Conservation (phyloP, 495 filamentous ascomycete species). For the Apodospora peruviana region DNA sequence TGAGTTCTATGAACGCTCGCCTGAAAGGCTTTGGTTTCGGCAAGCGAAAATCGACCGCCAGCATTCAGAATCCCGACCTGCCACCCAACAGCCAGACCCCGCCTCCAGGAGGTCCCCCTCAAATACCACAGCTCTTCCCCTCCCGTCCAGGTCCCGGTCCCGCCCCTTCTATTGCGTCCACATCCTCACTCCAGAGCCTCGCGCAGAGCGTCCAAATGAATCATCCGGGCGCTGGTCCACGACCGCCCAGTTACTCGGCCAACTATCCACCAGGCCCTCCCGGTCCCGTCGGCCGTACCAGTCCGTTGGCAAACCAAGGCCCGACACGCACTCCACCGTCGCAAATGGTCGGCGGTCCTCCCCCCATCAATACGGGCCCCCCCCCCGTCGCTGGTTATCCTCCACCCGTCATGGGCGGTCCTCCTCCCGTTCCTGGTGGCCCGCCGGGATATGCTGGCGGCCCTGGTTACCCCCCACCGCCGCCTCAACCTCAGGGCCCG, state of each 20-base stretch:
- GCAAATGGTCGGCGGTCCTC: slow-evolving; percentile 64
- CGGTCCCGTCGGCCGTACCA: slow-evolving; percentile 45
- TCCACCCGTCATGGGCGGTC: slow-evolving; percentile 47
- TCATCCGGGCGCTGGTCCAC: slow-evolving; percentile 50
- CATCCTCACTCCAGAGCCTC: slow-evolving; percentile 45
- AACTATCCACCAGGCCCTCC: slow-evolving; percentile 51
- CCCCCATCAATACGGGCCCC: slow-evolving; percentile 62
- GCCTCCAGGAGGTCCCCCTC: slow-evolving; percentile 32
- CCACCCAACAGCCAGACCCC: slow-evolving; percentile 35
- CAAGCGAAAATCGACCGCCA: slow-evolving; percentile 49
- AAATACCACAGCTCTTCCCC: slow-evolving; percentile 40
- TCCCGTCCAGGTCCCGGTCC: slow-evolving; percentile 30
- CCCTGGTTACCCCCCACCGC: slow-evolving; percentile 37
- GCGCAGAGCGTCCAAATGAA: slow-evolving; percentile 52
- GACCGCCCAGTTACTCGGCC: slow-evolving; percentile 71
- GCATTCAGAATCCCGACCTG: slow-evolving; percentile 36
- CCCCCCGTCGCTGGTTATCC: slow-evolving; percentile 48
- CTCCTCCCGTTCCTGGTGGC: slow-evolving; percentile 48
- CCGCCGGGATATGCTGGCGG: slow-evolving; percentile 37
- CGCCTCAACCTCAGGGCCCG: slow-evolving; percentile 36
- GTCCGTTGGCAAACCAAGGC: slow-evolving; percentile 41
- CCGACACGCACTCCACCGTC: slow-evolving; percentile 47
- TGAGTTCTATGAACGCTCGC: slow-evolving; percentile 59
- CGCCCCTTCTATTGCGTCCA: slow-evolving; percentile 36
- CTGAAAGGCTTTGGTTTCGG: slow-evolving; percentile 55